Base-by-base conservation (phyloP, 2,329 filamentous ascomycete species). In the Coniella lustricola region DNA sequence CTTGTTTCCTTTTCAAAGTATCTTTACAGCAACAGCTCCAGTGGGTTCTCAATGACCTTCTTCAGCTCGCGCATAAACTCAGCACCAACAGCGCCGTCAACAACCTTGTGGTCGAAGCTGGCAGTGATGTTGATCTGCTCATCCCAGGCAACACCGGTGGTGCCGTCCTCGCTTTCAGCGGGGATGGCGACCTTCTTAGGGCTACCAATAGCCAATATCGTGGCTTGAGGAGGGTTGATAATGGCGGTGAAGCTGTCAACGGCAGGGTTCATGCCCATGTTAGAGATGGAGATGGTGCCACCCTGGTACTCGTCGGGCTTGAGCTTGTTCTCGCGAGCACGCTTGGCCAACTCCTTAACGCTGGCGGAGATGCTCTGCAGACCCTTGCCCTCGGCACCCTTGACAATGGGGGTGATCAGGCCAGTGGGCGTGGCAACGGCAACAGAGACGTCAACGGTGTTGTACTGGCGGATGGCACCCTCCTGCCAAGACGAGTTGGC, bases 261-360 rank as follows among this genome's bases (percentile, higher is more conserved):
- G 44, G 93, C 91, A 41, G 84, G 65, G 81, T 98, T 98, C 93
- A 98, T 98, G 71, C 93, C 93, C 93, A 98, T 95, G 82, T 98
- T 98, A 74, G 88, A 95, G 73, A 98, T 97, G 69, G 91, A 96
- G 74, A 98, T 95, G 67, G 89, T 95, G 67, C 93, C 93, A 49
- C 93, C 93, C 78, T 96, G 91, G 82, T 95, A 98, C 74, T 98
- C 90, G 70, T 98, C 91, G 41, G 93, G 93, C 85, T 97, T 97
- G 62, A 98, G 86, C 83, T 97, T 98, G 73, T 88, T 87, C 60
- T 97, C 93, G 54, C 90, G 83, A 55, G 93, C 93, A 67, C 89
- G 88, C 82, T 95, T 95, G 66, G 90, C 90, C 48, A 98, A 87
- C 64, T 95, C 90, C 79, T 97, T 97, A 74, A 98, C 85, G 67